Evolutionary conservation across 768 basidiomycete species (phyloP).

Genomic region (Russula dissimulans): DNA sequence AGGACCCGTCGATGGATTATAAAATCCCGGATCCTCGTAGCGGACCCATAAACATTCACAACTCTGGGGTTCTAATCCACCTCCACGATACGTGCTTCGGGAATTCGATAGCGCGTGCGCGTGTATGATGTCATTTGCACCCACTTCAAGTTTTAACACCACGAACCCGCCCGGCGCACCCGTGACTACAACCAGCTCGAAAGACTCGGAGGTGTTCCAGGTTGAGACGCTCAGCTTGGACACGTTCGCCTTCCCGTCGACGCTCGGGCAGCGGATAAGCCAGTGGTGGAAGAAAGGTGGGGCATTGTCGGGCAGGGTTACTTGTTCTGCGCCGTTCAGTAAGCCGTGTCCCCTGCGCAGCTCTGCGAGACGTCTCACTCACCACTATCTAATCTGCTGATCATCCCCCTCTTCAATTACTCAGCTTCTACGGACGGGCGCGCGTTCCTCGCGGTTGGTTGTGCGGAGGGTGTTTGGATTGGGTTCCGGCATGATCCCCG

Average conservation of each 20-base stretch:
- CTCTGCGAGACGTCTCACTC: background rate
- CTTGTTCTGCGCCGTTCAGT: slow-evolving; percentile 95
- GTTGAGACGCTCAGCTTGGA: slow-evolving; percentile 81
- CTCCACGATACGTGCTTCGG: too few species aligned
- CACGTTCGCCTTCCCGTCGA: slow-evolving; percentile 72
- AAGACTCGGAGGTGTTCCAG: slow-evolving; percentile 61
- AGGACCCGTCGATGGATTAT: too few species aligned
- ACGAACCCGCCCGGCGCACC: background rate
- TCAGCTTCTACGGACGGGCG: slow-evolving; percentile 76
- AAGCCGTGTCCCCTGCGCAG: slow-evolving; percentile 14
- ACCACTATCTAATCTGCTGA: too few species aligned
- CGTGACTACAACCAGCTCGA: background rate
- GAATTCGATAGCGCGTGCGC: too few species aligned
- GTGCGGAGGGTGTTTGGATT: slow-evolving; percentile 95
- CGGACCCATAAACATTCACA: too few species aligned
- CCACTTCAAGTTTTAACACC: background rate
- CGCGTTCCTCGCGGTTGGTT: slow-evolving; percentile 84
- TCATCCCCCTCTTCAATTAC: background rate
- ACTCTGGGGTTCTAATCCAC: too few species aligned
- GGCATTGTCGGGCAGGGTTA: slow-evolving; percentile 73
- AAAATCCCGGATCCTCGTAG: too few species aligned
- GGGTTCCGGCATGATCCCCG: slow-evolving; percentile 81
- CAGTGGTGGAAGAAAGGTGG: slow-evolving; percentile 62
- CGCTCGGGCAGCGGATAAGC: slow-evolving; percentile 29
- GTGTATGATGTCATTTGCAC: too few species aligned